phyloP scores from a whole-genome alignment of 2,329 filamentous ascomycete species.

The Alternaria solani region DNA sequence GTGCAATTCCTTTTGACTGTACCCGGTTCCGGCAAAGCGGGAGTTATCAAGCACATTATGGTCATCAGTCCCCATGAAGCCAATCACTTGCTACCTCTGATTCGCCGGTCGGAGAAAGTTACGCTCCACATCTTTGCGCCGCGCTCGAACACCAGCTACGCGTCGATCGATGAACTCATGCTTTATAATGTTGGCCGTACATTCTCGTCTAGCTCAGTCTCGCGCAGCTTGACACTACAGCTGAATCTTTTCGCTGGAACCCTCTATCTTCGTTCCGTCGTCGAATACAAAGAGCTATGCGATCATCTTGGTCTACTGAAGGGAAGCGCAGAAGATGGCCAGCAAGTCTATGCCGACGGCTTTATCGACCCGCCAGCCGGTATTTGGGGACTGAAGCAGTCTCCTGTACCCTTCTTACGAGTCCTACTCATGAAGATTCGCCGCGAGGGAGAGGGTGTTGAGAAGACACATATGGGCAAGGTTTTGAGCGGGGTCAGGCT shows the following conservation, averaged over 20 bases:
- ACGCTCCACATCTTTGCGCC: conserved; percentile 63
- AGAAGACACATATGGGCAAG: conserved; percentile 57
- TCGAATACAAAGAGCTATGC: conserved; percentile 64
- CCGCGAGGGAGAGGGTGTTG: conserved; percentile 49
- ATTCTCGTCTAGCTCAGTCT: conserved; percentile 14
- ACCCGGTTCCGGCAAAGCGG: neutral
- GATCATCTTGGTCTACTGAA: conserved; percentile 61
- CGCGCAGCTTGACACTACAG: conserved; percentile 51
- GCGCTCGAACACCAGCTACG: conserved; percentile 51
- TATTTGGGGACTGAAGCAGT: conserved; percentile 46
- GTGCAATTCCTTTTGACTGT: conserved; percentile 63
- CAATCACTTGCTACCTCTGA: conserved; percentile 56
- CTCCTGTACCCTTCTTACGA: conserved; percentile 55
- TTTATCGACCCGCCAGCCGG: conserved; percentile 45
- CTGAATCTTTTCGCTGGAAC: conserved; percentile 75
- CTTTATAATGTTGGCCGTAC: conserved; percentile 53
- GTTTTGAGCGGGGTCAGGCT: conserved; percentile 49
- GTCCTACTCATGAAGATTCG: conserved; percentile 44
- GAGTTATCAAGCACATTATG: conserved; percentile 47
- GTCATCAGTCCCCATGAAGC: conserved; percentile 70
- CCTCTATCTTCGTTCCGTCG: conserved; percentile 65
- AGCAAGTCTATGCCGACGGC: conserved; percentile 44
- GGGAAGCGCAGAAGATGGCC: conserved; percentile 20
- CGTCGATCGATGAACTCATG: conserved; percentile 55
- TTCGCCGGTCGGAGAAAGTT: conserved; percentile 50